Evolutionary conservation across 73 alveolate species (phyloP).

Genomic region (Stentor coeruleus): DNA sequence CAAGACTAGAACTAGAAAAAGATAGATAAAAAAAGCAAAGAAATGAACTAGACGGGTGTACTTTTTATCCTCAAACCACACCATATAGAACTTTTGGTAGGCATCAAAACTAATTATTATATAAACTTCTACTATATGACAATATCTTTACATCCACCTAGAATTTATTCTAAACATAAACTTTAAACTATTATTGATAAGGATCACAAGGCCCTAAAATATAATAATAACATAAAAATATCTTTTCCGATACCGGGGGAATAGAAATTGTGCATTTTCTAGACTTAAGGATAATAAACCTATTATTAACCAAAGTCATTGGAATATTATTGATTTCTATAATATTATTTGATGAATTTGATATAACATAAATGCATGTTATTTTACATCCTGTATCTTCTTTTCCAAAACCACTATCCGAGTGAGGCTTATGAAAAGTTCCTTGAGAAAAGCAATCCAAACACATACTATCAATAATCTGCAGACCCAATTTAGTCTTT

Average conservation of each 20-base stretch:
- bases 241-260: not conserved
- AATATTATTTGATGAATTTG: not conserved
- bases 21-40: not conserved
- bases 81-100: too few species aligned
- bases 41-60: constrained; percentile 16
- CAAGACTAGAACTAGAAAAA: constrained; percentile 15
- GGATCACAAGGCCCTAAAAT: constrained; percentile 25
- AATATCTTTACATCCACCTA: too few species aligned
- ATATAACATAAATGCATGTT: constrained; percentile 14
- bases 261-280: constrained; percentile 1
- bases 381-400: constrained; percentile 27
- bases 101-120: too few species aligned
- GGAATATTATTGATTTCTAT: not conserved
- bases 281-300: constrained; percentile 7
- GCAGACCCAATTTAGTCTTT: constrained; percentile 22
- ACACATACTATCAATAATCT: not conserved
- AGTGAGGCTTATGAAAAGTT: constrained; percentile 1
- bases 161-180: too few species aligned
- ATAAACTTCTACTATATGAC: too few species aligned
- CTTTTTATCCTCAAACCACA: constrained; percentile 9
- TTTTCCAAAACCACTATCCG: constrained; percentile 28
- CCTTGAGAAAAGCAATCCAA: not conserved
- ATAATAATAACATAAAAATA: not conserved
- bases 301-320: not conserved
- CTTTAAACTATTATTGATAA: constrained; percentile 18